phyloP scores from a whole-genome alignment of 2,329 filamentous ascomycete species.

The Fusarium clavum region DNA sequence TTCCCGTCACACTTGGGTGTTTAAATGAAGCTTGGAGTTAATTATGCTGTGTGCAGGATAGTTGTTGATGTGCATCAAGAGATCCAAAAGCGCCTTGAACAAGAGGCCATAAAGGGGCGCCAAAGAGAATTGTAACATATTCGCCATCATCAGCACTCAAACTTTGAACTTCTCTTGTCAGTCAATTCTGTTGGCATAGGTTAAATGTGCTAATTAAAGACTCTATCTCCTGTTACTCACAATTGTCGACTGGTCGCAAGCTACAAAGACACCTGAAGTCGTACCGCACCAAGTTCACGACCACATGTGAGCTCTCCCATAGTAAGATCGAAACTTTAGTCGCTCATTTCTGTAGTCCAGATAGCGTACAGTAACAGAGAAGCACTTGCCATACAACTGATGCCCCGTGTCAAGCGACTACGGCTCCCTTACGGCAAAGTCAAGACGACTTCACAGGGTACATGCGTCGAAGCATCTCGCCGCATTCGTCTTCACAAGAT shows the following conservation, averaged over 20 bases:
- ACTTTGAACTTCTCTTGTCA: background rate
- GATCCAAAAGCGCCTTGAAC: background rate
- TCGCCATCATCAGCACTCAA: background rate
- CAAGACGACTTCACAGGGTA: background rate
- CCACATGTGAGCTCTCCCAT: background rate
- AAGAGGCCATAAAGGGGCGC: background rate
- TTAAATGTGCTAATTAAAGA: background rate
- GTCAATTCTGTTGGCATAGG: background rate
- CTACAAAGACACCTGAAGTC: background rate
- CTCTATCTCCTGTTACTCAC: background rate
- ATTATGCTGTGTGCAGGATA: background rate
- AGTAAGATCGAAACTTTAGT: background rate
- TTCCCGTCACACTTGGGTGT: background rate
- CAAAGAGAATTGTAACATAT: background rate
- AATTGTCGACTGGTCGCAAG: background rate
- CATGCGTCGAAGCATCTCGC: background rate
- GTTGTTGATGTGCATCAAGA: background rate
- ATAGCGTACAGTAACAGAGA: background rate
- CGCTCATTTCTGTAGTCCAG: background rate
- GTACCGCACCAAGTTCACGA: background rate
- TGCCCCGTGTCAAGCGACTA: constrained; percentile 1
- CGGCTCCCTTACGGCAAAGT: constrained; percentile 1
- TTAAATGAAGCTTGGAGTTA: background rate
- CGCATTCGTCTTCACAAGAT: background rate
- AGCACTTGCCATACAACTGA: background rate